Percentiles rank a stretch among this genome's conserved stretches.
Conservation (phyloP, 805 yeast species). For the Isabelozyma pseudorhagii region DNA sequence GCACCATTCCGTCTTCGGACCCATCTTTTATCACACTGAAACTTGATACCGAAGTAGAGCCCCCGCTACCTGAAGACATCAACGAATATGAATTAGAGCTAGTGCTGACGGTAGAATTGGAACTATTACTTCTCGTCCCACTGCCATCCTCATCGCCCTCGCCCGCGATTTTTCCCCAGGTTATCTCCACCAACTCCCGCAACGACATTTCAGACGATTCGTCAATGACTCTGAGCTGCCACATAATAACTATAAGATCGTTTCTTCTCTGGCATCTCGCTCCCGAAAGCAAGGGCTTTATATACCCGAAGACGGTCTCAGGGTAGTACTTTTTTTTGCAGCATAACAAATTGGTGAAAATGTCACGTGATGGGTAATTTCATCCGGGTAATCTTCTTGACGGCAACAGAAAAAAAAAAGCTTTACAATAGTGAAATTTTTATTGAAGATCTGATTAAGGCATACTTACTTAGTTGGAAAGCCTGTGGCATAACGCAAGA, state of each 20-base stretch:
- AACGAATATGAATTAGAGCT: too few relatives aligned
- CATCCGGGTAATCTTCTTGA: not conserved
- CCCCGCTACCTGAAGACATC: too few relatives aligned
- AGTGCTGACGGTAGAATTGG: too few relatives aligned
- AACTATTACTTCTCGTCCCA: not conserved
- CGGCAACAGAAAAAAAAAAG: not conserved
- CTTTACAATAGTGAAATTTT: not conserved
- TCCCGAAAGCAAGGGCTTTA: too few relatives aligned
- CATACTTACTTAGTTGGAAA: too few relatives aligned
- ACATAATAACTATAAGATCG: not conserved
- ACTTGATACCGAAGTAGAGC: too few relatives aligned
- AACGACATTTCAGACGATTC: not conserved
- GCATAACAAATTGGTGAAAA: too few relatives aligned
- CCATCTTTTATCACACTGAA: too few relatives aligned
- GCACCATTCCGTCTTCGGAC: too few relatives aligned
- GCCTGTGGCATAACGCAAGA: too few relatives aligned
- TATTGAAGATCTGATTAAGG: not conserved
- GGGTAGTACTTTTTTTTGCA: too few relatives aligned
- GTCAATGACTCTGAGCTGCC: not conserved
- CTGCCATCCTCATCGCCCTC: not conserved
- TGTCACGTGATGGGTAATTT: not conserved
- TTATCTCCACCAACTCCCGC: not conserved
- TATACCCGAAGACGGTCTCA: too few relatives aligned
- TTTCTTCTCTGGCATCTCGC: not conserved
- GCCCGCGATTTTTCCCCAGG: not conserved